Percentiles rank a stretch among this genome's conserved stretches.
These are phyloP conservation scores for Naumovozyma baii DNA, from an alignment of 805 yeast genomes.

Conservation along the genomic window DNA sequence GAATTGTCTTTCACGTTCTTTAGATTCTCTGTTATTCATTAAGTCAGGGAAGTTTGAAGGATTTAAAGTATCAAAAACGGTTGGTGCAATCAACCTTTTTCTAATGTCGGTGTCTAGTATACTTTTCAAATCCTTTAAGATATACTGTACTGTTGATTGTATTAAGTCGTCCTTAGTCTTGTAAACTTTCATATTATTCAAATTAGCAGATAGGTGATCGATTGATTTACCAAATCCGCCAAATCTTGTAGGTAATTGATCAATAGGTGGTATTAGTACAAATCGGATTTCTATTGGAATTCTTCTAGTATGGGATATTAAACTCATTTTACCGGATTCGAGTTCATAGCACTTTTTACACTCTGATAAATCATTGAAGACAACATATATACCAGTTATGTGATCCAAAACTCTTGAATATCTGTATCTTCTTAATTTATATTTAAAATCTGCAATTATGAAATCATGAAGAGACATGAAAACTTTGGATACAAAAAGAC, in stretches of 20 bases:
- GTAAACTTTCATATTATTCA: conserved; percentile 7
- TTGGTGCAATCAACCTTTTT: conserved; percentile 63
- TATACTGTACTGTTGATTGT: conserved; percentile 47
- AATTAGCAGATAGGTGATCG: not conserved
- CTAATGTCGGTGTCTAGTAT: conserved; percentile 62
- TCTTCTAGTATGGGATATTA: conserved; percentile 17
- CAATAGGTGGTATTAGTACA: conserved; percentile 12
- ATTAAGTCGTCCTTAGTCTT: conserved; percentile 31
- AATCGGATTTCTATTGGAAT: conserved; percentile 19
- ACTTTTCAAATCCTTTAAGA: conserved; percentile 54
- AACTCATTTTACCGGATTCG: conserved; percentile 19
- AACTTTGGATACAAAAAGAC: conserved; percentile 41
- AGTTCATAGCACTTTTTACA: conserved; percentile 19
- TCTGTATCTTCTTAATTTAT: conserved; percentile 46
- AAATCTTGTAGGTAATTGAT: conserved; percentile 4
- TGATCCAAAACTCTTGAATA: conserved; percentile 62
- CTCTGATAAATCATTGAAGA: conserved; percentile 41
- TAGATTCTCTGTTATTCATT: conserved; percentile 28
- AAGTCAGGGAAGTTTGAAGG: conserved; percentile 49
- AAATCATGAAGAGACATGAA: conserved; percentile 43
- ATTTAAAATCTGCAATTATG: conserved; percentile 55
- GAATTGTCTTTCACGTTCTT: conserved; percentile 16
- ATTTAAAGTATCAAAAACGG: conserved; percentile 49
- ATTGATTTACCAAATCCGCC: not conserved
- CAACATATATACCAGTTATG: conserved; percentile 55